These are phyloP conservation scores for Xylaria nigripes DNA, from an alignment of 495 filamentous ascomycete genomes.

Conservation along the genomic window DNA sequence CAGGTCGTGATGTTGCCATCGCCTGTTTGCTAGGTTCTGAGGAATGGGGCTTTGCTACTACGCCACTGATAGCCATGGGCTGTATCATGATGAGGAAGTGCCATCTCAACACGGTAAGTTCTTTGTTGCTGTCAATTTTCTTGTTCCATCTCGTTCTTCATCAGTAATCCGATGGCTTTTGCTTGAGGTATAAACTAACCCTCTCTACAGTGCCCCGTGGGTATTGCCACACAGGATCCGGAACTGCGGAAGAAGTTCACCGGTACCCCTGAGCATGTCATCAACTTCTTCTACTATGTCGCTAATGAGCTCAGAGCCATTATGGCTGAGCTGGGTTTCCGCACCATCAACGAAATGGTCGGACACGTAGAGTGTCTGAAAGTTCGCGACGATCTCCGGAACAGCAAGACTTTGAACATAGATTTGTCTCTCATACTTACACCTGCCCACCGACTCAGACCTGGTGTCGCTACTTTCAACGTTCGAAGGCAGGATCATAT, in stretches of 20 bases:
- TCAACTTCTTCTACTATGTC: slow-evolving; percentile 99
- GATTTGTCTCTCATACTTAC: slow-evolving; percentile 95
- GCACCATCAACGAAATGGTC: slow-evolving; percentile 98
- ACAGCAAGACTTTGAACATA: slow-evolving; percentile 83
- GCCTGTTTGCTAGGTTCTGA: slow-evolving; percentile 95
- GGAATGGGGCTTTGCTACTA: slow-evolving; percentile 97
- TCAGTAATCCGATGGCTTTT: too few species aligned
- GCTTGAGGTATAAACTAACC: slow-evolving; percentile 14
- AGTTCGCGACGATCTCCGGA: slow-evolving; percentile 82
- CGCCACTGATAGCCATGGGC: slow-evolving; percentile 93
- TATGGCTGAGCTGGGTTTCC: slow-evolving; percentile 93
- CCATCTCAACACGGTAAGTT: slow-evolving; percentile 20
- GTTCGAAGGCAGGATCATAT: slow-evolving; percentile 97
- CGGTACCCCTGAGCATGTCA: slow-evolving; percentile 93
- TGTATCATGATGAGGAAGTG: slow-evolving; percentile 93
- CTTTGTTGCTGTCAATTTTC: too few species aligned
- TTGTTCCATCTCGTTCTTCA: too few species aligned
- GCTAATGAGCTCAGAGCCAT: slow-evolving; percentile 96
- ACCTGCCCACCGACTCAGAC: slow-evolving; percentile 89
- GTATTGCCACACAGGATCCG: slow-evolving; percentile 94
- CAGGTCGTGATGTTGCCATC: slow-evolving; percentile 91
- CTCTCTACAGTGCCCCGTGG: slow-evolving; percentile 65
- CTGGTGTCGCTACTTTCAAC: slow-evolving; percentile 96
- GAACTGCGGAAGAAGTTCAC: slow-evolving; percentile 92
- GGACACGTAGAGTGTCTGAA: slow-evolving; percentile 83